A percentile compares a stretch with the other conserved stretches of the same genome.
phyloP scores from a whole-genome alignment of 2,329 filamentous ascomycete species.

The Claviceps capensis region DNA sequence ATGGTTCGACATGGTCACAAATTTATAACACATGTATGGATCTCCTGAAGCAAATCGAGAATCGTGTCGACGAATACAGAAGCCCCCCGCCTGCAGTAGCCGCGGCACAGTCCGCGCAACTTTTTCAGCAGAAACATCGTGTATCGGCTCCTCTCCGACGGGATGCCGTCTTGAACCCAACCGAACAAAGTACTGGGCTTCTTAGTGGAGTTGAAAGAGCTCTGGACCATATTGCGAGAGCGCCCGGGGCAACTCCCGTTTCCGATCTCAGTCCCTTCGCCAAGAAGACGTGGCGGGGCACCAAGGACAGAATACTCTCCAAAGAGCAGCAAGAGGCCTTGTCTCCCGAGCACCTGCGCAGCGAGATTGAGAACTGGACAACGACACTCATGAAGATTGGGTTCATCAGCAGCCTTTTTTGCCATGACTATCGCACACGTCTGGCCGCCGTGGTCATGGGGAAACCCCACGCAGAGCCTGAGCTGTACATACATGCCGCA shows the following conservation, averaged over 20 bases:
- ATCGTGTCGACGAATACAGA: conserved; percentile 50
- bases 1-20: conserved; percentile 71
- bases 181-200: conserved; percentile 23
- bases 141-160: conserved; percentile 27
- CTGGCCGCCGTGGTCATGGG: conserved; percentile 59
- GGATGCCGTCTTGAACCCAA: conserved; percentile 31
- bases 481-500: conserved; percentile 57
- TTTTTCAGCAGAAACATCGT: conserved; percentile 20
- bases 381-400: conserved; percentile 31
- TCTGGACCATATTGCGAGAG: conserved; percentile 27
- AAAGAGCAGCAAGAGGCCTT: conserved; percentile 42
- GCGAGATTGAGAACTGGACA: conserved; percentile 33
- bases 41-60: conserved; percentile 52
- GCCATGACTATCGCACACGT: conserved; percentile 52
- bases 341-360: conserved; percentile 33
- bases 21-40: conserved; percentile 56
- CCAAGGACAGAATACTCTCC: conserved; percentile 33
- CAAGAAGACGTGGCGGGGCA: conserved; percentile 33
- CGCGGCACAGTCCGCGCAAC: conserved; percentile 16
- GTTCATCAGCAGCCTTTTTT: conserved; percentile 54
- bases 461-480: conserved; percentile 54
- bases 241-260: conserved; percentile 33
- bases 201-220: conserved; percentile 32
- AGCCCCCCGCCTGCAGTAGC: conserved; percentile 26
- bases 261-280: conserved; percentile 37